phyloP scores from a whole-genome alignment of 78 protist genomes.

The Acrasis kona region DNA sequence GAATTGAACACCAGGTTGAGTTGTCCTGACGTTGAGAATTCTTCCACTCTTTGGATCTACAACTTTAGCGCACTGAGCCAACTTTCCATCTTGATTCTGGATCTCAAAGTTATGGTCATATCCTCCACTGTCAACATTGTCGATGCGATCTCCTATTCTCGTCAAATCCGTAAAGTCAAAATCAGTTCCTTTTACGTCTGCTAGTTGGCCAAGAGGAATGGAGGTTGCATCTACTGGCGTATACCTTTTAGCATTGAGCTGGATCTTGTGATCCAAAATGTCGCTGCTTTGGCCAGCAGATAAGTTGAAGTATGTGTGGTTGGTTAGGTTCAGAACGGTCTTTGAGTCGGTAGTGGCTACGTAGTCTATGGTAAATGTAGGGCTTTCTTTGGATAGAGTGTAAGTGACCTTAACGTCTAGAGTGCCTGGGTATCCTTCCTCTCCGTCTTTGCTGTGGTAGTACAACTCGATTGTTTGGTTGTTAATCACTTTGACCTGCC shows the following conservation, averaged over 20 bases:
- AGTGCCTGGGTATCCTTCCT: constrained; percentile 37
- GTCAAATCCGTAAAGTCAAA: constrained; percentile 19
- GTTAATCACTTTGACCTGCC: too few species aligned
- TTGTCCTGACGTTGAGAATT: constrained; percentile 13
- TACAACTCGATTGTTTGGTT: neutral
- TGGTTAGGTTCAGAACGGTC: constrained; percentile 37
- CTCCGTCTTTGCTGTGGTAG: constrained; percentile 23
- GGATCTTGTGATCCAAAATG: constrained; percentile 15
- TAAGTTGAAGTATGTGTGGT: constrained; percentile 43
- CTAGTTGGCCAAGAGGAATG: constrained; percentile 34
- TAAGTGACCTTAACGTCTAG: constrained; percentile 13
- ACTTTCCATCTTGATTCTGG: too few species aligned
- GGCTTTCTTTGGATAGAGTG: neutral
- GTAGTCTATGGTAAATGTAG: neutral
- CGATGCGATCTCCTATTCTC: constrained; percentile 20
- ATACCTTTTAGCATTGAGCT: constrained; percentile 3
- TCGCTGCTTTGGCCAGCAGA: constrained; percentile 5
- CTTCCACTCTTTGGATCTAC: constrained; percentile 6
- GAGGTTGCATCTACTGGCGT: neutral
- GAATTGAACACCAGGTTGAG: constrained; percentile 42
- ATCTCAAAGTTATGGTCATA: constrained; percentile 42
- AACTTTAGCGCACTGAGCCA: neutral
- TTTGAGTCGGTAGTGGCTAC: neutral
- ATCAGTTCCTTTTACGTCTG: neutral
- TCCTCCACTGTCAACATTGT: constrained; percentile 10